Percentiles rank a stretch among this genome's conserved stretches.
phyloP scores from a whole-genome alignment of 331 rosid genomes.

The Phaseolus coccineus region DNA sequence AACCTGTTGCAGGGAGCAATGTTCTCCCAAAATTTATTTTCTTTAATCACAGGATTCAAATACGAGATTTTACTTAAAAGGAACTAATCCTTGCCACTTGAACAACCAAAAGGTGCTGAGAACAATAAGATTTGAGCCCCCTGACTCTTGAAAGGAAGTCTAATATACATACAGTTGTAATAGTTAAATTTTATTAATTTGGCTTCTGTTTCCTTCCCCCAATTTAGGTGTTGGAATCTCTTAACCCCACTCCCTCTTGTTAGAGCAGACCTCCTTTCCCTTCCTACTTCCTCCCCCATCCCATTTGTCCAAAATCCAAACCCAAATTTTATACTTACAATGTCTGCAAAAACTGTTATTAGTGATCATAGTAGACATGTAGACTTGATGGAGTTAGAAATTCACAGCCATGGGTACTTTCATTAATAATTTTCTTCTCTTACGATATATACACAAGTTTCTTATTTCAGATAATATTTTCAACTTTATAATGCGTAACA shows the following conservation, averaged over 20 bases:
- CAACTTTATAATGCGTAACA: conserved; percentile 9
- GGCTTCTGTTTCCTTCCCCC: not conserved
- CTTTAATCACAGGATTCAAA: not conserved
- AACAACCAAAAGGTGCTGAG: not conserved
- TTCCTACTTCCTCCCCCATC: not conserved
- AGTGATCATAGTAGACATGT: not conserved
- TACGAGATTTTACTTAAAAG: not conserved
- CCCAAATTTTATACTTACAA: not conserved
- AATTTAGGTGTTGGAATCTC: not conserved
- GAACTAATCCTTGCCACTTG: not conserved
- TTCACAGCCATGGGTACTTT: not conserved
- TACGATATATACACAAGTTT: not conserved
- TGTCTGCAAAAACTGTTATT: not conserved
- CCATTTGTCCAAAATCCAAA: not conserved
- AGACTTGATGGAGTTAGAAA: not conserved
- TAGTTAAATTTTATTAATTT: not conserved
- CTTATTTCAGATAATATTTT: not conserved
- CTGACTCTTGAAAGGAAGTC: conserved; percentile 1
- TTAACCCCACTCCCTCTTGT: not conserved
- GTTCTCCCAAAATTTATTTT: not conserved
- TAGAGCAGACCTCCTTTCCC: not conserved
- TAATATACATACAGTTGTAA: not conserved
- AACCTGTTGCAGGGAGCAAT: too few species aligned
- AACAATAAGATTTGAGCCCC: not conserved
- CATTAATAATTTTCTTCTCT: conserved; percentile 1